Base-by-base conservation (phyloP, 2,329 filamentous ascomycete genomes). In the Coniochaeta prunicola region DNA sequence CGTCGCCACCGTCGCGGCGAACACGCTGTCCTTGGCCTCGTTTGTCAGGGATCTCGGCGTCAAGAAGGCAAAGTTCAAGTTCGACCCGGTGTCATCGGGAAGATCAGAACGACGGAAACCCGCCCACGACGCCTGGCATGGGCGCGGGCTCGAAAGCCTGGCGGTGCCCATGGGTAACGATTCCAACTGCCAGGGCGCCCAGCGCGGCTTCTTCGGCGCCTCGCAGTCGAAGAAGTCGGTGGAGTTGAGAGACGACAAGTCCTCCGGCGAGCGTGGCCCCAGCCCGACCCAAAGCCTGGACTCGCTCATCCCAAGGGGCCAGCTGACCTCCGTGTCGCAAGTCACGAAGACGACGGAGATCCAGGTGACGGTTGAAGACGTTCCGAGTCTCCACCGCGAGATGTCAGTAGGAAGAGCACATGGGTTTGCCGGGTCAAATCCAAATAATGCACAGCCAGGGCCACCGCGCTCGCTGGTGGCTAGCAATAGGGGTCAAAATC, bases 11-110 rank as follows among this genome's bases (percentile, higher is more conserved):
- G 85, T 87, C 0, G 89, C 94, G 0, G 90, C 92, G 9, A 99
- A 97, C 69, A 87, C 89, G 2, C 80, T 97, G 26, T 89, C 96
- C 1, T 83, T 99, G 2, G 93, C 93, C 15, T 96, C 92, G 0
- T 97, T 97, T 69, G 85, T 97, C 31, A 84, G 93, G 19, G 93
- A 97, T 70, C 85, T 90, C 59, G 94, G 94, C 15, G 77, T 91
- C 53, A 97, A 97, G 79, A 96, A 96, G 74, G 81, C 82, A 58
- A 94, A 90, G 70, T 97, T 90, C 73, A 87, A 87, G 58, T 80
- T 83, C 59, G 78, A 79, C n/a, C 84, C 85, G 2, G 75, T 12
- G 21, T 21, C 19, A 10, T 58, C 36, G 1, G 33, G 53, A 4
- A 28, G 36, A 7, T 56, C 59, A 1, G 26, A 59, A 4, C 15